Evolutionary conservation across 305 asterid species (phyloP).

Genomic region (Fraxinus floribunda): DNA sequence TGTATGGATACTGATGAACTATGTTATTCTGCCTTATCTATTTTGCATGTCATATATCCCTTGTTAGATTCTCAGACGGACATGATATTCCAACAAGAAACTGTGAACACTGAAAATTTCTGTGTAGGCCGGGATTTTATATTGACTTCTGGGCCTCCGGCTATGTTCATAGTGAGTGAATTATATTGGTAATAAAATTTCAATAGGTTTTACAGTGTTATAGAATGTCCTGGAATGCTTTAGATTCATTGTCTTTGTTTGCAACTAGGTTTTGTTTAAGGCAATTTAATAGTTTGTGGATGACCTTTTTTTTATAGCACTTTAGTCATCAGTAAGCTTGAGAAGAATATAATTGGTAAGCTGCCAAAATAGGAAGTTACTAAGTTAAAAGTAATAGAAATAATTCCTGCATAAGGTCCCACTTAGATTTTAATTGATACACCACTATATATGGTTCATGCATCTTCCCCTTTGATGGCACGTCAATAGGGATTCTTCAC

Average conservation of each 20-base stretch:
- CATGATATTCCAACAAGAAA: not conserved
- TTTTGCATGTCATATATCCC: not conserved
- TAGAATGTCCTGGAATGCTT: not conserved
- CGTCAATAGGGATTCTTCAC: conserved; percentile 18
- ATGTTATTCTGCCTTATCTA: not conserved
- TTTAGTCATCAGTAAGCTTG: not conserved
- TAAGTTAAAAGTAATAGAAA: conserved; percentile 7
- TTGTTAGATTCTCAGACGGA: not conserved
- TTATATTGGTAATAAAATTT: not conserved
- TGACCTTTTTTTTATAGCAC: not conserved
- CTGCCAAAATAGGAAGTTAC: conserved; percentile 18
- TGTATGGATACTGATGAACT: not conserved
- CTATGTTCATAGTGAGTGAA: not conserved
- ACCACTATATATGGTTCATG: conserved; percentile 34
- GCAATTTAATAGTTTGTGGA: conserved; percentile 6
- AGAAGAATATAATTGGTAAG: conserved; percentile 6
- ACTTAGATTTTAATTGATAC: conserved; percentile 22
- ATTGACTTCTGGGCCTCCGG: not conserved
- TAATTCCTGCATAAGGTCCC: conserved; percentile 26
- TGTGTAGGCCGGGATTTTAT: not conserved
- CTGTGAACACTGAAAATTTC: not conserved
- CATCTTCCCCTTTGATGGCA: conserved; percentile 24
- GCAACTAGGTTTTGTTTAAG: conserved; percentile 6
- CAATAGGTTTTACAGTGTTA: not conserved
- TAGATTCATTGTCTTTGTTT: not conserved